Evolutionary conservation across 768 basidiomycete genomes (phyloP).

Genomic region (Roridomyces roridus): DNA sequence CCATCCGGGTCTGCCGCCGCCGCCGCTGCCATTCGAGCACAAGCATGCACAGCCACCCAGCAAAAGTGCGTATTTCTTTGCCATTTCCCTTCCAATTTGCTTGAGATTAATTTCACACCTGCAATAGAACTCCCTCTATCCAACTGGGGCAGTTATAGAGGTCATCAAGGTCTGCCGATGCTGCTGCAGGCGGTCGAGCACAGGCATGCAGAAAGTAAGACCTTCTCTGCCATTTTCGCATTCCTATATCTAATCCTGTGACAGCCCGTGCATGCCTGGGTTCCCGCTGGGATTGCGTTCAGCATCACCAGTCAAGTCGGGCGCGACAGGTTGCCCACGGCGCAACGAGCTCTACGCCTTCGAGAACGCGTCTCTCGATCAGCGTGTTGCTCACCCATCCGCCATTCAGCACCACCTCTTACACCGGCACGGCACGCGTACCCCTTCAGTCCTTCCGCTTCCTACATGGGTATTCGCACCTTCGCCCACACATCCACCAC

Average conservation of each 20-base stretch:
- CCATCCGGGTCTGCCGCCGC: constrained; percentile 46
- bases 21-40: constrained; percentile 57
- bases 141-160: no score
- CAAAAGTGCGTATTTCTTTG: no score
- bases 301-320: constrained; percentile 51
- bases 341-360: constrained; percentile 25
- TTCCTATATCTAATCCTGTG: constrained; percentile 17
- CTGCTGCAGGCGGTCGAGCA: no score
- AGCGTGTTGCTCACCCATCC: constrained; percentile 18
- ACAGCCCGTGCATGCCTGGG: constrained; percentile 39
- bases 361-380: constrained; percentile 20
- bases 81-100: no score
- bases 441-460: constrained; percentile 37
- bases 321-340: constrained; percentile 26
- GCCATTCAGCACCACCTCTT: constrained; percentile 14
- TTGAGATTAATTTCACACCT: no score
- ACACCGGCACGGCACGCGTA: no score
- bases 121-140: no score
- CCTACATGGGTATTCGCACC: constrained; percentile 27
- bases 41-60: no score
- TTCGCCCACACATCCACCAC: no score
- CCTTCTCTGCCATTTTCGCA: constrained; percentile 31
- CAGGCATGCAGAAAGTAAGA: constrained; percentile 30
- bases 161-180: no score
- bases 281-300: constrained; percentile 49